phyloP scores from a whole-genome alignment of 441 rosid species.

The Adansonia rubrostipa region DNA sequence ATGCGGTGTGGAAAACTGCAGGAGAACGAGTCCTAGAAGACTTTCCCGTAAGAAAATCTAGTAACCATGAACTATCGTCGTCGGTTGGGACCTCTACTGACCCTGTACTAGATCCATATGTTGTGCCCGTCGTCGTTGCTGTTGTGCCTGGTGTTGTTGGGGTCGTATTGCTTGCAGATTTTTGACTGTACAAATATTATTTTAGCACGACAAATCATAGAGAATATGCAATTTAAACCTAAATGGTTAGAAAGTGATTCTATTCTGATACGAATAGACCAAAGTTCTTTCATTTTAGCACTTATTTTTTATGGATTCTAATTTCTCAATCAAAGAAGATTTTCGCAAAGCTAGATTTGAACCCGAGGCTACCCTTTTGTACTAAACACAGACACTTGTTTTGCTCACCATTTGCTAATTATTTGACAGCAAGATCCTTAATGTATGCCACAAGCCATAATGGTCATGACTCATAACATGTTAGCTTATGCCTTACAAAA shows the following conservation, averaged over 20 bases:
- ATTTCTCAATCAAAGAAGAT: not conserved
- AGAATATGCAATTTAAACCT: too few relatives aligned
- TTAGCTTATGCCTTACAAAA: slow-evolving; percentile 22
- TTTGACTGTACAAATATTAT: slow-evolving; percentile 36
- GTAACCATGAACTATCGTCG: slow-evolving; percentile 42
- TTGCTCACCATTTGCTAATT: slow-evolving; percentile 13
- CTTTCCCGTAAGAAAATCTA: slow-evolving; percentile 39
- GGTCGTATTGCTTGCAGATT: slow-evolving; percentile 43
- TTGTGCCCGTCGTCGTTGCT: not conserved
- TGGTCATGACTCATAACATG: not conserved
- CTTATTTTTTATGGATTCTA: not conserved
- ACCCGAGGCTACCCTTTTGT: too few relatives aligned
- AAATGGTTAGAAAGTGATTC: not conserved
- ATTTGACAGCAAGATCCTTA: slow-evolving; percentile 10
- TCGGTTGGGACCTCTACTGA: not conserved
- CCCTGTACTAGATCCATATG: slow-evolving; percentile 10
- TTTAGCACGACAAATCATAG: not conserved
- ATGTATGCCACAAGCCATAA: slow-evolving; percentile 13
- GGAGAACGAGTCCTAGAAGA: slow-evolving; percentile 32
- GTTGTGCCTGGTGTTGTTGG: slow-evolving; percentile 8
- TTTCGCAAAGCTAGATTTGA: too few relatives aligned
- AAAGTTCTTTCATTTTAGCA: not conserved
- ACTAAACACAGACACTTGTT: not conserved
- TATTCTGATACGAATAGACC: not conserved
- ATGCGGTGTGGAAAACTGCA: slow-evolving; percentile 30